Evolutionary conservation across 768 basidiomycete genomes (phyloP).

Genomic region (Lactarius vividus): DNA sequence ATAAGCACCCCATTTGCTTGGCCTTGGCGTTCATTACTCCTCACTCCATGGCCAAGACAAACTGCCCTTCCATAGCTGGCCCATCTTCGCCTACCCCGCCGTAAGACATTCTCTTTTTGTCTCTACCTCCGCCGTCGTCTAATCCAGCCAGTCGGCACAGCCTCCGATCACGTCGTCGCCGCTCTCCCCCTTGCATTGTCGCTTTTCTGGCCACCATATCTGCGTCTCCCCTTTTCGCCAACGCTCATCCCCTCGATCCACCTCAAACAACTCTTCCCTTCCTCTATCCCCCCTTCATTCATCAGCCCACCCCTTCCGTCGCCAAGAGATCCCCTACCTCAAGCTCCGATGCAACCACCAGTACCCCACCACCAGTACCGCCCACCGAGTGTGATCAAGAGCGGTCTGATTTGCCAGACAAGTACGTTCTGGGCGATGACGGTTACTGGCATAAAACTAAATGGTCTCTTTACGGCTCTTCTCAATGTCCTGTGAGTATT

Average conservation of each 20-base stretch:
- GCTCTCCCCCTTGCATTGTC: not conserved
- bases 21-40: slow-evolving; percentile 16
- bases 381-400: not conserved
- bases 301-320: slow-evolving; percentile 21
- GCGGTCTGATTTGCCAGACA: slow-evolving; percentile 25
- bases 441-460: slow-evolving; percentile 29
- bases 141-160: not conserved
- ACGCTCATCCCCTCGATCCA: slow-evolving; percentile 14
- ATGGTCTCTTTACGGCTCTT: slow-evolving; percentile 72
- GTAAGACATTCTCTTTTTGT: not conserved
- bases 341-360: not conserved
- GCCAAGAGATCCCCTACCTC: not conserved
- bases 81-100: slow-evolving; percentile 17
- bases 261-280: slow-evolving; percentile 24
- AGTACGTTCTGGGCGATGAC: slow-evolving; percentile 28
- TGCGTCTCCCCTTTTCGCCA: not conserved
- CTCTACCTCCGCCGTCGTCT: not conserved
- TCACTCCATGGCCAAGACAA: slow-evolving; percentile 33
- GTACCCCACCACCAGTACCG: not conserved
- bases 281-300: slow-evolving; percentile 35
- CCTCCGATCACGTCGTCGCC: slow-evolving; percentile 13
- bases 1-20: slow-evolving; percentile 6
- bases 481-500: slow-evolving; percentile 52
- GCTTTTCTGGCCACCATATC: slow-evolving; percentile 18
- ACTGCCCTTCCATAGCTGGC: slow-evolving; percentile 11